phyloP scores from a whole-genome alignment of 2,329 filamentous ascomycete species.

The Penicillium sp. region DNA sequence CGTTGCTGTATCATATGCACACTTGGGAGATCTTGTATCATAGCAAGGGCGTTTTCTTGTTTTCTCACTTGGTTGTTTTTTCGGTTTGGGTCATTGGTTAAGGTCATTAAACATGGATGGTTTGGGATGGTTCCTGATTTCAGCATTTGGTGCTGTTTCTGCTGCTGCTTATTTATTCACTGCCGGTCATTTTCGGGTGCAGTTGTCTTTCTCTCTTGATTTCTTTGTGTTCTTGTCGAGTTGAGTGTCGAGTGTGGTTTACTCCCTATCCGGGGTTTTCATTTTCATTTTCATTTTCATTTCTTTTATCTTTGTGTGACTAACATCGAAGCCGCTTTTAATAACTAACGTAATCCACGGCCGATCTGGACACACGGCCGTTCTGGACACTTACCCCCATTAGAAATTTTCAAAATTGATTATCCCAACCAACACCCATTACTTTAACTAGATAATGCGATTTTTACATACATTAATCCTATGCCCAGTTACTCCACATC shows the following conservation, averaged over 20 bases:
- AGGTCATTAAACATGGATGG: background rate
- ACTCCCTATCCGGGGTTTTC: background rate
- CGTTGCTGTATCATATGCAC: conserved; percentile 17
- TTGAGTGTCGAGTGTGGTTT: background rate
- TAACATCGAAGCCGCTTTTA: background rate
- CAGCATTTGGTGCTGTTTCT: background rate
- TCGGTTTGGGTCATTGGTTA: too few relatives aligned
- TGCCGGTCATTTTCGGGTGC: background rate
- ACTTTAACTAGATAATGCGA: too few relatives aligned
- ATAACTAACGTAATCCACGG: too few relatives aligned
- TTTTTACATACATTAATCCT: too few relatives aligned
- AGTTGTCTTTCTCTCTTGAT: conserved; percentile 2
- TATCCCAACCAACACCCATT: too few relatives aligned
- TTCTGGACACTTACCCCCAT: too few relatives aligned
- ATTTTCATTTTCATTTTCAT: background rate
- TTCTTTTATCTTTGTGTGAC: background rate
- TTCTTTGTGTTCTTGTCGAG: background rate
- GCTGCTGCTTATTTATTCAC: background rate
- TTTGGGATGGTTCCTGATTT: background rate
- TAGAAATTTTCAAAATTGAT: too few relatives aligned
- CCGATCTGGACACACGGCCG: too few relatives aligned
- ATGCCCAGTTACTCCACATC: too few relatives aligned
- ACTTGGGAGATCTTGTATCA: conserved; percentile 13
- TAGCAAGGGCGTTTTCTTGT: conserved; percentile 14
- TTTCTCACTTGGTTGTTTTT: background rate